Conservation (phyloP, 1,284 basidiomycete species). For the Melampsora larici-populina region DNA sequence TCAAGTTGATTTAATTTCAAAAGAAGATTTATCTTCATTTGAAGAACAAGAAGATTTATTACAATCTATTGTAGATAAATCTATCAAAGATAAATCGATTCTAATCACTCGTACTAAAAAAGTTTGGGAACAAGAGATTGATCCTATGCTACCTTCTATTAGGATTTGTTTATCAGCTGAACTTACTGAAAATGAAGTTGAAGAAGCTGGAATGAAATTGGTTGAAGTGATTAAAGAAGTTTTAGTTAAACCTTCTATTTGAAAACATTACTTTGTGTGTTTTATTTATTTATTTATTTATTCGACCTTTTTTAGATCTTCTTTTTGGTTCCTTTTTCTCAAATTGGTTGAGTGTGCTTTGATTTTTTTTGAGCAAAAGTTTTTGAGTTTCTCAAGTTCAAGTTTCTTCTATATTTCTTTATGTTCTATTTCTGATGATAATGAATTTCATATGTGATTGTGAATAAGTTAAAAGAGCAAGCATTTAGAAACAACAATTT, state of each 20-base stretch:
- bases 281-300: no score
- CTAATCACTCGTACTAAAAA: constrained; percentile 40
- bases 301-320: neutral
- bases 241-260: neutral
- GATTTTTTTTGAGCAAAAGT: no score
- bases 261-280: no score
- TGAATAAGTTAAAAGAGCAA: no score
- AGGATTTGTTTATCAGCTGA: constrained; percentile 39
- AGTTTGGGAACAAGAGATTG: constrained; percentile 44
- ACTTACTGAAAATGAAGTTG: constrained; percentile 11
- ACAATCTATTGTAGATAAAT: constrained; percentile 29
- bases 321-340: constrained; percentile 6
- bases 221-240: constrained; percentile 26
- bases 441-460: no score
- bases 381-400: no score
- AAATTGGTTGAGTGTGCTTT: no score
- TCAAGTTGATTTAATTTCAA: neutral
- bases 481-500: no score
- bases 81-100: constrained; percentile 23
- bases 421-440: no score
- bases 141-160: constrained; percentile 26
- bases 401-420: no score
- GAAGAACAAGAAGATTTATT: constrained; percentile 41
- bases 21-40: neutral
- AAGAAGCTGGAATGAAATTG: constrained; percentile 6